phyloP scores from a whole-genome alignment of 306 rosid species.

The Vigna nakashimae region DNA sequence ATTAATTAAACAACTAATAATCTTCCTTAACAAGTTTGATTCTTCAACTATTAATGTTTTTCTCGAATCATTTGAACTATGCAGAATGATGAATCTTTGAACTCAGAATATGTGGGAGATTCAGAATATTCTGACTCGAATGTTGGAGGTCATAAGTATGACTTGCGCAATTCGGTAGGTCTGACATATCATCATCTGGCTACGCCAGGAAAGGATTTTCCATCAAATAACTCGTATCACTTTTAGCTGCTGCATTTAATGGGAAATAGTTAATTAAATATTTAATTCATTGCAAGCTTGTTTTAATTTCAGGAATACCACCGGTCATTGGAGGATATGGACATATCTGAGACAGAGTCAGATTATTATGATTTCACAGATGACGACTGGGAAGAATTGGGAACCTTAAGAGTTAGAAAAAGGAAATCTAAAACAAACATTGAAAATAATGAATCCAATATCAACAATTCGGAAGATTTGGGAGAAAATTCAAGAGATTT shows the following conservation, averaged over 20 bases:
- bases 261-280: not conserved
- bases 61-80: slow-evolving; percentile 30
- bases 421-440: slow-evolving; percentile 49
- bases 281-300: slow-evolving; percentile 11
- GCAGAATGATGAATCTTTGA: slow-evolving; percentile 64
- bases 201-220: slow-evolving; percentile 4
- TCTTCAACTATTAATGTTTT: slow-evolving; percentile 16
- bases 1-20: not conserved
- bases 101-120: slow-evolving; percentile 20
- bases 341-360: slow-evolving; percentile 65
- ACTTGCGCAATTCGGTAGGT: slow-evolving; percentile 69
- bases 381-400: slow-evolving; percentile 59
- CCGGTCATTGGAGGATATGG: slow-evolving; percentile 82
- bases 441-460: slow-evolving; percentile 33
- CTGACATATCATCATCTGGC: not conserved
- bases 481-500: slow-evolving; percentile 52
- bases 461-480: slow-evolving; percentile 38
- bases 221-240: not conserved
- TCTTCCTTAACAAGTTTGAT: slow-evolving; percentile 35
- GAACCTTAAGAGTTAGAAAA: slow-evolving; percentile 44
- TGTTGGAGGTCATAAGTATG: slow-evolving; percentile 61
- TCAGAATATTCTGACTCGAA: slow-evolving; percentile 40
- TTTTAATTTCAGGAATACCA: slow-evolving; percentile 62
- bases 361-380: slow-evolving; percentile 55
- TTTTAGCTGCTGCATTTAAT: not conserved